Conservation (phyloP, 1,139 yeast genomes). For the Pneumocystis oryctolagi region DNA sequence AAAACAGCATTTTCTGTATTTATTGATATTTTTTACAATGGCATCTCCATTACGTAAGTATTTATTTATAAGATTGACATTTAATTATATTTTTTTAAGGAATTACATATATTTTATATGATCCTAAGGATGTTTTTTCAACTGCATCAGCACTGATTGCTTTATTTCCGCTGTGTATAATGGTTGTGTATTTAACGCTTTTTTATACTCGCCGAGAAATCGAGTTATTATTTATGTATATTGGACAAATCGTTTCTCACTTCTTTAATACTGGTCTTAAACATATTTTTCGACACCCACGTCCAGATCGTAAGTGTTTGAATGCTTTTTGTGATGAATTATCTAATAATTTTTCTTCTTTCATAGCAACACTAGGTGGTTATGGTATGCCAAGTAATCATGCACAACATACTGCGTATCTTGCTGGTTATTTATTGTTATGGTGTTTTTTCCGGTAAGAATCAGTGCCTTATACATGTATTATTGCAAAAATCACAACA, state of each 20-base stretch:
- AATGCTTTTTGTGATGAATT: slow-evolving; percentile 17
- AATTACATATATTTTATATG: slow-evolving; percentile 64
- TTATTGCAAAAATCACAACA: not conserved
- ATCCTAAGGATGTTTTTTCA: slow-evolving; percentile 50
- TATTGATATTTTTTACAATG: not conserved
- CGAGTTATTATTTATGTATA: slow-evolving; percentile 70
- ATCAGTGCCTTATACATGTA: not conserved
- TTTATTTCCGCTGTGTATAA: slow-evolving; percentile 63
- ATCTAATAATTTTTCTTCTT: not conserved
- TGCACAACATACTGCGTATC: slow-evolving; percentile 87
- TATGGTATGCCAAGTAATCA: slow-evolving; percentile 98
- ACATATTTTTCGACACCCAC: slow-evolving; percentile 46
- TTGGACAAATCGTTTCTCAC: slow-evolving; percentile 75
- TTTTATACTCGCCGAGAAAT: slow-evolving; percentile 67
- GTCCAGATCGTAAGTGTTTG: slow-evolving; percentile 40
- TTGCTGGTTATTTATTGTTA: slow-evolving; percentile 48
- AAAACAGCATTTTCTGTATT: not conserved
- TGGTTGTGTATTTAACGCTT: slow-evolving; percentile 74
- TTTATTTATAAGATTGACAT: not conserved
- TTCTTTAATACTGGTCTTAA: slow-evolving; percentile 55
- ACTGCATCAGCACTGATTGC: slow-evolving; percentile 56
- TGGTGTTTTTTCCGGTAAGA: slow-evolving; percentile 29
- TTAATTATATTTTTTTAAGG: not conserved
- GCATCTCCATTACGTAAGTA: not conserved
- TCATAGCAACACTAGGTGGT: slow-evolving; percentile 28